These are phyloP conservation scores for Euphrasia arctica DNA, from an alignment of 305 asterid genomes.

Conservation along the genomic window DNA sequence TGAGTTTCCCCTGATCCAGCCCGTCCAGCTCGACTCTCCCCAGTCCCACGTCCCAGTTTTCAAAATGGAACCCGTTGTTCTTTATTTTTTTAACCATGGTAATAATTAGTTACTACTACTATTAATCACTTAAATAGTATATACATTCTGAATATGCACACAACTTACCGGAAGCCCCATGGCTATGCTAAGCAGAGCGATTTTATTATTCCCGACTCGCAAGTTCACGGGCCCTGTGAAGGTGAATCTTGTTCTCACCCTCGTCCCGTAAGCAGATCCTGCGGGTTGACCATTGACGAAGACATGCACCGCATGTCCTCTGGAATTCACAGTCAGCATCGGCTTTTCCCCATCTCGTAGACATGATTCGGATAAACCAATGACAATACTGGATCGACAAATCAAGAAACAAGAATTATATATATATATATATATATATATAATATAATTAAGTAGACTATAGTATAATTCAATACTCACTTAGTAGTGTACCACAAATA, in stretches of 20 bases:
- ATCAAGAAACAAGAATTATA: neutral
- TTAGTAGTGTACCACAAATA: conserved; percentile 76
- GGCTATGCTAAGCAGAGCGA: conserved; percentile 67
- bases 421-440: neutral
- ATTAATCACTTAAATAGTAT: conserved; percentile 11
- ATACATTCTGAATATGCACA: neutral
- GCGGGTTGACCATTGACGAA: conserved; percentile 55
- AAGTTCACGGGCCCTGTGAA: conserved; percentile 48
- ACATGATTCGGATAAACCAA: conserved; percentile 61
- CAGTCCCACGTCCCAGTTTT: conserved; percentile 54
- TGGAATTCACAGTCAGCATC: conserved; percentile 48
- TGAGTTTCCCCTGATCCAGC: conserved; percentile 55
- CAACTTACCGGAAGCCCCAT: conserved; percentile 73
- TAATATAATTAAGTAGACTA: conserved; percentile 4
- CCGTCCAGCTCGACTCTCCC: conserved; percentile 54
- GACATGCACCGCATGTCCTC: conserved; percentile 63
- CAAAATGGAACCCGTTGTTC: conserved; percentile 67
- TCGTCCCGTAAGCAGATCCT: conserved; percentile 66
- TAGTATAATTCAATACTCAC: conserved; percentile 31
- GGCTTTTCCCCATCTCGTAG: conserved; percentile 46
- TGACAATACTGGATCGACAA: conserved; percentile 41
- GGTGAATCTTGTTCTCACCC: conserved; percentile 36
- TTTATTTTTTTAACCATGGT: conserved; percentile 25
- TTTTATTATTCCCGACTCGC: conserved; percentile 44
- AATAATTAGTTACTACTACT: conserved; percentile 2